Conservation (phyloP, 129 eudicot species). For the Dittrichia graveolens region DNA sequence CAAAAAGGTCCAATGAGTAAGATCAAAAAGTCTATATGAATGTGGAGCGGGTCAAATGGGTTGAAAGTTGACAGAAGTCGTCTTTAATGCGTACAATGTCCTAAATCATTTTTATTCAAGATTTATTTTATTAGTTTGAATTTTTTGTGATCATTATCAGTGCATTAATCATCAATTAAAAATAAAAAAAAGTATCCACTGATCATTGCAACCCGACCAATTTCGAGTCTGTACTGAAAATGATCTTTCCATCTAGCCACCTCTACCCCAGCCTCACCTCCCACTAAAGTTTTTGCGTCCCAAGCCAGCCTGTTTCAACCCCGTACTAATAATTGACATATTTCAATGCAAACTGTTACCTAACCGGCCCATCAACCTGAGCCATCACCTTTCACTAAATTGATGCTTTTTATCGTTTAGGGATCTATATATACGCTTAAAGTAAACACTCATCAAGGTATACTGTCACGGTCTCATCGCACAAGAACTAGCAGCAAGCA, state of each 20-base stretch:
- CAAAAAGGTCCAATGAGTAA: not conserved
- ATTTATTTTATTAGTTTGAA: not conserved
- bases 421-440: conserved; percentile 87
- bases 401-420: conserved; percentile 46
- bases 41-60: not conserved
- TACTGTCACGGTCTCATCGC: conserved; percentile 70
- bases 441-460: conserved; percentile 78
- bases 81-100: not conserved
- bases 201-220: too few species aligned
- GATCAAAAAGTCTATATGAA: not conserved
- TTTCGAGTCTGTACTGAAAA: too few species aligned
- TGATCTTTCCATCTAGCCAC: too few species aligned
- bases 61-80: conserved; percentile 6
- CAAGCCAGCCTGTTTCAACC: not conserved
- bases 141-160: not conserved
- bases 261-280: too few species aligned
- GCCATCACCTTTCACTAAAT: not conserved
- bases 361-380: not conserved
- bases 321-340: not conserved
- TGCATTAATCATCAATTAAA: not conserved
- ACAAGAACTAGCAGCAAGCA: conserved; percentile 57
- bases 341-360: not conserved
- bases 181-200: too few species aligned
- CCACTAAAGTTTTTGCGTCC: too few species aligned
- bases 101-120: not conserved